Base-by-base conservation (phyloP, 306 rosid species). In the Vachellia collinsii region DNA sequence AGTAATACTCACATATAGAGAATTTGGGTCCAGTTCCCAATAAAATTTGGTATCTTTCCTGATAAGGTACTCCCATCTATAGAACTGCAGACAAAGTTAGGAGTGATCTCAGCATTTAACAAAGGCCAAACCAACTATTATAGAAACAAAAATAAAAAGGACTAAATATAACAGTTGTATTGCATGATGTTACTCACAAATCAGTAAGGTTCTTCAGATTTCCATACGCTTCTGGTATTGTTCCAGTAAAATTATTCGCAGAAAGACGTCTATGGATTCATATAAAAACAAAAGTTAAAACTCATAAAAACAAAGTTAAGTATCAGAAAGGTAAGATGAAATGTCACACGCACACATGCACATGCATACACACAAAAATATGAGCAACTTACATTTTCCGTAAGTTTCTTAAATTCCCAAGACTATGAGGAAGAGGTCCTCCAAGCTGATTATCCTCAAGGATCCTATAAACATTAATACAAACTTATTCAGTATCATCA, bases 21-120 rank as follows among this genome's bases (percentile, higher is more conserved):
- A 74, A 91, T 87, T 4, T 89, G 76, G 66, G 84, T 89, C 98
- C 93, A 93, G 78, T 88, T 89, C 74, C 94, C 97, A 67, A 93
- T 85, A 67, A 93, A 86, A 70, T 64, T 75, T 1, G 97, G 94
- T 61, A 93, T 85, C 53, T 58, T 83, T 46, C 94, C 97, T 0
- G 92, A 83, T 74, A 93, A 72, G 48, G 56, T 77, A 84, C 70
- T 91, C 61, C 97, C 98, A 85, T 90, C 94, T 72, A 91, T 88
- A 84, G 89, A 81, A 84, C 98, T 91, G 88, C 85, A 81, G 68
- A 80, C 34, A 80, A 22, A 71, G 72, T 75, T 39, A 17, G 17
- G 64, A 62, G 66, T 29, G 10, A 70, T 73, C 67, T 63, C 62
- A 56, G 59, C 58, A 83, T 83, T 62, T 12, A 66, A 50, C 51